Evolutionary conservation across 2,329 filamentous ascomycete species (phyloP).

Genomic region (Oidium heveae): DNA sequence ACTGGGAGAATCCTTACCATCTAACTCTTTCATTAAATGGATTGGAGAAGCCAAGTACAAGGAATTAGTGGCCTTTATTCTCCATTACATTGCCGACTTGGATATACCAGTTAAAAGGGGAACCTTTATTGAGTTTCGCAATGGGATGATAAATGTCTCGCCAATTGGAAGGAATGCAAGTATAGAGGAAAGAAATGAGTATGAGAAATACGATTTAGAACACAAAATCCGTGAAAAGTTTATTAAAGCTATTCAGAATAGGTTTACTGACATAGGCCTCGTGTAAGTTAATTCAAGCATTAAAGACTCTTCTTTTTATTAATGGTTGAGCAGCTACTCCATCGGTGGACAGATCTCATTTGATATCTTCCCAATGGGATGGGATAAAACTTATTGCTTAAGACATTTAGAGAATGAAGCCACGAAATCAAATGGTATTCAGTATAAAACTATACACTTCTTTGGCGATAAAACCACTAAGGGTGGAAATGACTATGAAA

Average conservation of each 20-base stretch:
- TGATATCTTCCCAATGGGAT: conserved; percentile 86
- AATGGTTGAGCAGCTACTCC: conserved; percentile 38
- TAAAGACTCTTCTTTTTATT: not conserved
- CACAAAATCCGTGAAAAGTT: conserved; percentile 55
- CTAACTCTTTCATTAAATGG: conserved; percentile 74
- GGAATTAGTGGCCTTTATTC: conserved; percentile 46
- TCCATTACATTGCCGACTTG: conserved; percentile 65
- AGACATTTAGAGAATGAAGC: conserved; percentile 65
- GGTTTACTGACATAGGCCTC: conserved; percentile 61
- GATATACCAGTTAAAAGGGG: conserved; percentile 64
- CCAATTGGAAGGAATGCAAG: conserved; percentile 73
- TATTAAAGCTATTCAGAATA: conserved; percentile 49
- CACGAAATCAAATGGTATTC: conserved; percentile 38
- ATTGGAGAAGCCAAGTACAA: conserved; percentile 69
- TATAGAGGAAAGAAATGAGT: conserved; percentile 55
- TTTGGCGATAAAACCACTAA: conserved; percentile 87
- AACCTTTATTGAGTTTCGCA: conserved; percentile 71
- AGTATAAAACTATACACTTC: conserved; percentile 82
- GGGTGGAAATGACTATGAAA: conserved; percentile 92
- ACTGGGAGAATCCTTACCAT: conserved; percentile 47
- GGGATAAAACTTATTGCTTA: conserved; percentile 98
- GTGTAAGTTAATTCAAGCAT: conserved; percentile 31
- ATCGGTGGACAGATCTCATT: conserved; percentile 97
- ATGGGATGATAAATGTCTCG: conserved; percentile 74
- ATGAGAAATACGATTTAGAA: conserved; percentile 54